Percentiles rank a stretch among this genome's conserved stretches.
Conservation (phyloP, 2,329 filamentous ascomycete species). For the Epichloe uncinata region DNA sequence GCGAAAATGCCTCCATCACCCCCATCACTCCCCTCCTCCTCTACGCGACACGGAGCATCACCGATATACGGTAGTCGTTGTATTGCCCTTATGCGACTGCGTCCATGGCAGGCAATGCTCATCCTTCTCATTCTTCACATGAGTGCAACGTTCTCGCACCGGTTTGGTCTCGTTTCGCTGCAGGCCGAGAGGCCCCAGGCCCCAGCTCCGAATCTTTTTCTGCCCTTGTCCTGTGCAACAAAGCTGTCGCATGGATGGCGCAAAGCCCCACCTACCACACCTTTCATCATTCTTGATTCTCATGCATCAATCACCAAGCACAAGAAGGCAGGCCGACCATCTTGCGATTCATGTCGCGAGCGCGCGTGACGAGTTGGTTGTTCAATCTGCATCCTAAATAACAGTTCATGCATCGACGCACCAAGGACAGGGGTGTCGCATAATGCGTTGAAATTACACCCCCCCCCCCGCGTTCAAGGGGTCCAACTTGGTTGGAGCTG, state of each 20-base stretch:
- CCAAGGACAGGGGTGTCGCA: background rate
- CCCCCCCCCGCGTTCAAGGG: constrained; percentile 1
- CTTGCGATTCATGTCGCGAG: background rate
- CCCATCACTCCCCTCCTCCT: no score
- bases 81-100: background rate
- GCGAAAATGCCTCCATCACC: constrained; percentile 10
- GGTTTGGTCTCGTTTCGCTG: background rate
- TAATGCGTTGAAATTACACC: constrained; percentile 1
- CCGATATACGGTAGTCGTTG: background rate
- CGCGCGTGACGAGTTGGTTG: background rate
- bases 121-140: background rate
- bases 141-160: background rate
- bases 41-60: background rate
- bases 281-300: background rate
- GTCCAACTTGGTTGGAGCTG: background rate
- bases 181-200: background rate
- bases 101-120: background rate
- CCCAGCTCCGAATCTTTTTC: background rate
- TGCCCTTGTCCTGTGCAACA: background rate
- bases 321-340: background rate
- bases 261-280: background rate
- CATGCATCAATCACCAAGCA: background rate
- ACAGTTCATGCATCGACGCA: background rate
- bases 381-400: background rate
- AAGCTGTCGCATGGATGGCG: background rate